A percentile compares a stretch with the other conserved stretches of the same genome.
Evolutionary conservation across 2,329 filamentous ascomycete genomes (phyloP).

Genomic region (Elsinoe necatrix): DNA sequence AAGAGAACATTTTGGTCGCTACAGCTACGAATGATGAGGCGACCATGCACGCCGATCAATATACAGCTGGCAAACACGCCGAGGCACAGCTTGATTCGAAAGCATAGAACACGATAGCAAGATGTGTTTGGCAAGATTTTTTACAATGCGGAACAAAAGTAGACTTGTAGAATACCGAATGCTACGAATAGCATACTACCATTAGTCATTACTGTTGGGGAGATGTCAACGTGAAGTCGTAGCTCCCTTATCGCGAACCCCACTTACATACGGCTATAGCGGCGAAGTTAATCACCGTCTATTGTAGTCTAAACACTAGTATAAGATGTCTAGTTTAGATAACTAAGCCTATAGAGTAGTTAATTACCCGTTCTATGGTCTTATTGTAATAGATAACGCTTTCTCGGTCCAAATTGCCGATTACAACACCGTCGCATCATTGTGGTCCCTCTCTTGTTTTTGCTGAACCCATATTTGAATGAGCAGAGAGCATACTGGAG

Average conservation of each 20-base stretch:
- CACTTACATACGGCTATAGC: not conserved
- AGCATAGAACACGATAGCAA: not conserved
- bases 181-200: too few relatives aligned
- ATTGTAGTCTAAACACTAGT: too few relatives aligned
- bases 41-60: not conserved
- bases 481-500: not conserved
- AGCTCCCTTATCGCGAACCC: conserved; percentile 3
- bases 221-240: not conserved
- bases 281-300: not conserved
- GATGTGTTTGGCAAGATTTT: not conserved
- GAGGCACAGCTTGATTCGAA: not conserved
- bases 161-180: too few relatives aligned
- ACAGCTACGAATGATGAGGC: conserved; percentile 17
- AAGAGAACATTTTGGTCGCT: conserved; percentile 25
- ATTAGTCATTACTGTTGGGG: not conserved
- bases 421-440: too few relatives aligned
- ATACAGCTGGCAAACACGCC: not conserved
- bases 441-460: not conserved
- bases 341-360: too few relatives aligned
- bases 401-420: too few relatives aligned
- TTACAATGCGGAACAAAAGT: too few relatives aligned
- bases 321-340: too few relatives aligned
- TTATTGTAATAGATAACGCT: too few relatives aligned
- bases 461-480: not conserved
- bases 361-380: too few relatives aligned